A percentile compares a stretch with the other conserved stretches of the same genome.
phyloP scores from a whole-genome alignment of 495 filamentous ascomycete genomes.

The Talaromyces adpressus region DNA sequence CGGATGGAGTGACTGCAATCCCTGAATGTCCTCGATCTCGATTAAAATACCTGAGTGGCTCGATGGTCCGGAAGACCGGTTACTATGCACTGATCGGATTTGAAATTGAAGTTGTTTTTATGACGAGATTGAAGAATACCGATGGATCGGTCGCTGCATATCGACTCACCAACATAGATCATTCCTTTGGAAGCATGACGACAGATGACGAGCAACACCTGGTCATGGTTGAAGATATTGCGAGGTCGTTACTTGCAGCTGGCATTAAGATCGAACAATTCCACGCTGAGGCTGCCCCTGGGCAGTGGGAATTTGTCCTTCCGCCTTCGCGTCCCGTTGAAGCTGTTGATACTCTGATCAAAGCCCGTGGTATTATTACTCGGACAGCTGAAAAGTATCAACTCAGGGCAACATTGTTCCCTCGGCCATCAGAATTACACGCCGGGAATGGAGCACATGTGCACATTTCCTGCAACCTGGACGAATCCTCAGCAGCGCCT shows the following conservation, averaged over 20 bases:
- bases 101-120: conserved; percentile 67
- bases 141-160: conserved; percentile 4
- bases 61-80: conserved; percentile 24
- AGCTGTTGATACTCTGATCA: conserved; percentile 60
- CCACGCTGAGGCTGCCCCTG: conserved; percentile 59
- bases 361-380: conserved; percentile 56
- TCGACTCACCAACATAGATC: conserved; percentile 5
- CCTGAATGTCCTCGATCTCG: conserved; percentile 46
- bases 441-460: conserved; percentile 60
- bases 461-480: conserved; percentile 56
- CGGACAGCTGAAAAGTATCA: conserved; percentile 40
- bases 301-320: conserved; percentile 71
- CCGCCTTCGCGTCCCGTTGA: conserved; percentile 50
- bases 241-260: conserved; percentile 37
- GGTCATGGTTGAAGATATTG: conserved; percentile 47
- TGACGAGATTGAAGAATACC: conserved; percentile 23
- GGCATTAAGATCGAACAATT: conserved; percentile 59
- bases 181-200: conserved; percentile 11
- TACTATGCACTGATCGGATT: conserved; percentile 58
- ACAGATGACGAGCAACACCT: conserved; percentile 33
- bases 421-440: conserved; percentile 48
- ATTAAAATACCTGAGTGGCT: conserved; percentile 36
- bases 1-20: conserved; percentile 29
- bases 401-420: conserved; percentile 59
- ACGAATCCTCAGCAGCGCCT: background rate